Conservation (phyloP, 2,329 filamentous ascomycete genomes). For the Penicillium sp. region DNA sequence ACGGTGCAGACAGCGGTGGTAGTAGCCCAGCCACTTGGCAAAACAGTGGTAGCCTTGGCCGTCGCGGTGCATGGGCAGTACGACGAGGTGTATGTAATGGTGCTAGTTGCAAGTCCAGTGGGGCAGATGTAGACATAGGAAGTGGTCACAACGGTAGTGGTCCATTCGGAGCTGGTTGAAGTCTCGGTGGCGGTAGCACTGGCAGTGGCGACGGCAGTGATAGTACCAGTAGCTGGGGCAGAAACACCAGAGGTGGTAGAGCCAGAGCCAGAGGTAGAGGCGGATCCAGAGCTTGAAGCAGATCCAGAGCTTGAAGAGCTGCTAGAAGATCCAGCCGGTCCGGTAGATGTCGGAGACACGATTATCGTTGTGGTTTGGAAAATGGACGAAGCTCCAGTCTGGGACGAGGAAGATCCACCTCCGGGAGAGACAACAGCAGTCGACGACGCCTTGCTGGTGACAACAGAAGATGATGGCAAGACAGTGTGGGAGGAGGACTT, state of each 20-base stretch:
- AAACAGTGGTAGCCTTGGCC: slow-evolving; percentile 13
- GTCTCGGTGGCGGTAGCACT: slow-evolving; percentile 7
- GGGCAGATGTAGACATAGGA: slow-evolving; percentile 27
- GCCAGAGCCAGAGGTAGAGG: background rate
- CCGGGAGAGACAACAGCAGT: no score
- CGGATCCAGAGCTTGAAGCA: background rate
- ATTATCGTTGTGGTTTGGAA: background rate
- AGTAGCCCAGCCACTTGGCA: slow-evolving; percentile 16
- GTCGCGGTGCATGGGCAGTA: slow-evolving; percentile 20
- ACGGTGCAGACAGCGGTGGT: slow-evolving; percentile 20
- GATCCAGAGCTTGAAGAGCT: background rate
- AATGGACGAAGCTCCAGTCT: background rate
- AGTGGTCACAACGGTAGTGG: slow-evolving; percentile 22
- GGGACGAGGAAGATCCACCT: background rate
- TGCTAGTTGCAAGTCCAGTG: slow-evolving; percentile 26
- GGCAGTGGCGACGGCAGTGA: slow-evolving; percentile 1
- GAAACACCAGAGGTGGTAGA: slow-evolving; percentile 10
- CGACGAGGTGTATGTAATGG: slow-evolving; percentile 21
- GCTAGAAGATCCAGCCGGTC: slow-evolving; percentile 5
- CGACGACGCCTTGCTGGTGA: background rate
- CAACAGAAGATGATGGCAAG: background rate
- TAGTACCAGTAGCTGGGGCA: slow-evolving; percentile 1
- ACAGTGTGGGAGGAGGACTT: background rate
- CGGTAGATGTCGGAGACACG: background rate
- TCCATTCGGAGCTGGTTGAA: slow-evolving; percentile 11